These are phyloP conservation scores for Fonsecaea pedrosoi DNA, from an alignment of 2,329 filamentous ascomycete species.

Conservation along the genomic window DNA sequence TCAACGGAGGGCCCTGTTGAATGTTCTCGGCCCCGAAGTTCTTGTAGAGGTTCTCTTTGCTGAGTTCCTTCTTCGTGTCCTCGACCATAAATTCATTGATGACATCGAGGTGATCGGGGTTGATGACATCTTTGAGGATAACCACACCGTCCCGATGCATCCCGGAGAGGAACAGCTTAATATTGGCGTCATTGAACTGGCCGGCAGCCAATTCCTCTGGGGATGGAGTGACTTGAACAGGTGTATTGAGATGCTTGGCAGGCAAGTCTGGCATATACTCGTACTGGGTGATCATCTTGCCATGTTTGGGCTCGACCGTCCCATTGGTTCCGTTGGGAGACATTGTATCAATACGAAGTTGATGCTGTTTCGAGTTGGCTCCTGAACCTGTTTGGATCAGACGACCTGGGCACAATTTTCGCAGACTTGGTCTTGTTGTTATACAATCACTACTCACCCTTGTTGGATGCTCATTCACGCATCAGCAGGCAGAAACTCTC, in stretches of 20 bases:
- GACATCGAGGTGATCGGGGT: constrained; percentile 40
- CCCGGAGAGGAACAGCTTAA: constrained; percentile 28
- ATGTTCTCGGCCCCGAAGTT: constrained; percentile 48
- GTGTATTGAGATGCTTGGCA: constrained; percentile 23
- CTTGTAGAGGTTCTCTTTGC: constrained; percentile 45
- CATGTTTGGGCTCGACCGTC: constrained; percentile 14
- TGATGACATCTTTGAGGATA: constrained; percentile 41
- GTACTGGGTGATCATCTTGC: constrained; percentile 10
- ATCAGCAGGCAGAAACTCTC: not conserved
- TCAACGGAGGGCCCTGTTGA: constrained; percentile 43
- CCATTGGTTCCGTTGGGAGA: constrained; percentile 16
- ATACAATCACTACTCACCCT: constrained; percentile 3
- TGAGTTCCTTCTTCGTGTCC: constrained; percentile 40
- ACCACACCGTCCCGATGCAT: constrained; percentile 47
- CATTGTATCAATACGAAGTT: not conserved
- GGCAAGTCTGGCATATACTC: constrained; percentile 27
- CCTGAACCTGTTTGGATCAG: not conserved
- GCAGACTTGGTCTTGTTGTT: not conserved
- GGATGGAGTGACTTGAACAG: constrained; percentile 22
- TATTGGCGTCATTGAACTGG: constrained; percentile 26
- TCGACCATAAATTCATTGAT: constrained; percentile 65
- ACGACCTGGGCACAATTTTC: not conserved
- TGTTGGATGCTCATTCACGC: not conserved
- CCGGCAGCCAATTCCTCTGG: constrained; percentile 18
- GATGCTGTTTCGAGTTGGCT: not conserved